phyloP scores from a whole-genome alignment of 1,284 basidiomycete species.

The Ceratobasidium sp. region DNA sequence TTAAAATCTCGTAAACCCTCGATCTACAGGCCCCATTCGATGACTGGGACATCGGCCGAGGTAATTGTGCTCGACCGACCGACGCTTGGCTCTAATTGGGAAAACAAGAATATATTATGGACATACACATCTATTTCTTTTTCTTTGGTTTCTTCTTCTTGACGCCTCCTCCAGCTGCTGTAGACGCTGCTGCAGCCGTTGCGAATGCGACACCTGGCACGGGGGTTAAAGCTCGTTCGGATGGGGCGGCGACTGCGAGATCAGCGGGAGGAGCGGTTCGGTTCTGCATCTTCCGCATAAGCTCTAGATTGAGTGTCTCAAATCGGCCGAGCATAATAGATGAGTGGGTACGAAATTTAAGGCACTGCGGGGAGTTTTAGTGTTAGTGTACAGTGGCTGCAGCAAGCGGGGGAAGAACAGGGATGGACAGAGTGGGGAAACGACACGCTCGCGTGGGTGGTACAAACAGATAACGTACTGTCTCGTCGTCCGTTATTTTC shows the following conservation, averaged over 20 bases:
- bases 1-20: too few relatives aligned
- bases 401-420: neutral
- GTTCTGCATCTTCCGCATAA: slow-evolving; percentile 87
- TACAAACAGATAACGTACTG: slow-evolving; percentile 72
- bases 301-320: slow-evolving; percentile 84
- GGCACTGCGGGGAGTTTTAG: slow-evolving; percentile 65
- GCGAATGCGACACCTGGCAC: too few relatives aligned
- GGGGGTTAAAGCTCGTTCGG: neutral
- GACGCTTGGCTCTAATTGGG: too few relatives aligned
- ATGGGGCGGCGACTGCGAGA: slow-evolving; percentile 1
- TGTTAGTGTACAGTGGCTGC: neutral
- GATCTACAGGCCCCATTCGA: too few relatives aligned
- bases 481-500: slow-evolving; percentile 89
- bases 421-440: too few relatives aligned
- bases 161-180: slow-evolving; percentile 55
- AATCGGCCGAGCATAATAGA: slow-evolving; percentile 95
- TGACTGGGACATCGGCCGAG: too few relatives aligned
- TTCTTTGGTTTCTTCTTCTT: slow-evolving; percentile 69
- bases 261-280: slow-evolving; percentile 51
- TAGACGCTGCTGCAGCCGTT: slow-evolving; percentile 49
- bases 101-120: slow-evolving; percentile 5
- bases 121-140: slow-evolving; percentile 58
- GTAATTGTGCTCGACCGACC: too few relatives aligned
- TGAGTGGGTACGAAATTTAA: slow-evolving; percentile 94
- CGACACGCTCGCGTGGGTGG: too few relatives aligned